Percentiles rank a stretch among this genome's conserved stretches.
Evolutionary conservation across 2,329 filamentous ascomycete genomes (phyloP).

Genomic region (Talaromyces sp.): DNA sequence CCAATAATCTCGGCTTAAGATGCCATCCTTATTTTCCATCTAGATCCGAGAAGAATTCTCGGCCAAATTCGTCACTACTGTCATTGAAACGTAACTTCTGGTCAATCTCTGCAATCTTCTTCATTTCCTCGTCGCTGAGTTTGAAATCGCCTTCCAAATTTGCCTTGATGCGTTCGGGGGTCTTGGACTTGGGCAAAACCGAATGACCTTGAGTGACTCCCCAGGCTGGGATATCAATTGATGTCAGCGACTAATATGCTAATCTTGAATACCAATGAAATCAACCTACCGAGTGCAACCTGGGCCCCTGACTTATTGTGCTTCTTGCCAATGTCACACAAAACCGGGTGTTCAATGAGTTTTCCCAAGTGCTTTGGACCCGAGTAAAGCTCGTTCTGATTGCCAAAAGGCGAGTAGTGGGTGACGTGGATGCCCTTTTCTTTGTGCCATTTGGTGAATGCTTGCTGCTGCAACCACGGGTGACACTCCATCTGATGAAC

Average conservation of each 20-base stretch:
- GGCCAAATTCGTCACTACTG: slow-evolving; percentile 50
- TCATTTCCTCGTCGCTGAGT: slow-evolving; percentile 52
- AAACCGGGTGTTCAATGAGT: slow-evolving; percentile 47
- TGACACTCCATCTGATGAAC: slow-evolving; percentile 50
- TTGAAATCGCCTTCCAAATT: slow-evolving; percentile 53
- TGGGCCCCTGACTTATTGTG: slow-evolving; percentile 48
- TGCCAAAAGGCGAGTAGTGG: slow-evolving; percentile 52
- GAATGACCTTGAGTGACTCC: slow-evolving; percentile 47
- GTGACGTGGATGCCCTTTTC: slow-evolving; percentile 49
- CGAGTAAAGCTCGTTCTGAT: slow-evolving; percentile 48
- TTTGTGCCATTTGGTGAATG: slow-evolving; percentile 46
- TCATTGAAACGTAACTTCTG: slow-evolving; percentile 61
- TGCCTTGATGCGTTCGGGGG: slow-evolving; percentile 34
- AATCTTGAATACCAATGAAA: background rate
- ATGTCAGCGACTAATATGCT: background rate
- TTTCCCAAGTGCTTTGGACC: slow-evolving; percentile 40
- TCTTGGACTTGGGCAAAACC: slow-evolving; percentile 52
- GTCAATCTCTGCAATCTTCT: slow-evolving; percentile 51
- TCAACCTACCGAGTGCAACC: slow-evolving; percentile 41
- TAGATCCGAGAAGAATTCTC: slow-evolving; percentile 54
- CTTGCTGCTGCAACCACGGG: slow-evolving; percentile 47
- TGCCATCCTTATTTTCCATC: slow-evolving; percentile 44
- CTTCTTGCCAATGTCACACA: slow-evolving; percentile 49
- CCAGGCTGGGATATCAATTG: slow-evolving; percentile 38
- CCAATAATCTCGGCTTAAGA: background rate